These are phyloP conservation scores for Malus hybrid DNA, from an alignment of 331 rosid species.

Conservation along the genomic window DNA sequence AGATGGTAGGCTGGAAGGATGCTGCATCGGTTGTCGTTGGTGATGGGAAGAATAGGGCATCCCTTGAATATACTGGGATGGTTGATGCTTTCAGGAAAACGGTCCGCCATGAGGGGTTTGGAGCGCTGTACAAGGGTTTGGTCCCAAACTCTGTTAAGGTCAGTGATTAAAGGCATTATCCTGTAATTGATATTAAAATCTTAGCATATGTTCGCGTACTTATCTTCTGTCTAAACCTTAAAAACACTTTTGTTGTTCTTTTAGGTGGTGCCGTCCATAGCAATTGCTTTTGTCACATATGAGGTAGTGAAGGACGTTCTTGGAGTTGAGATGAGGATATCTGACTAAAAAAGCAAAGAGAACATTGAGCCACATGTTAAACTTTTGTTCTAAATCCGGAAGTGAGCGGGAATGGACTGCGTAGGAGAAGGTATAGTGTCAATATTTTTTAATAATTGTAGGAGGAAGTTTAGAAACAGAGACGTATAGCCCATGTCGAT, in stretches of 20 bases:
- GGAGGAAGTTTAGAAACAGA: conserved; percentile 16
- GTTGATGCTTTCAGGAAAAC: conserved; percentile 66
- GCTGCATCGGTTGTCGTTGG: conserved; percentile 46
- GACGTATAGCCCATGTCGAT: conserved; percentile 1
- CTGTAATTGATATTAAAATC: too few species aligned
- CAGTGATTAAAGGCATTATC: conserved; percentile 1
- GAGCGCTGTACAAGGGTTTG: conserved; percentile 69
- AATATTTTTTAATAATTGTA: not conserved
- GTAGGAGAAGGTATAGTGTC: conserved; percentile 14
- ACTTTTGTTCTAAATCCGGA: not conserved
- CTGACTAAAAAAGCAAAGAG: conserved; percentile 28
- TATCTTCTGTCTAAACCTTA: not conserved
- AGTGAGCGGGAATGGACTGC: not conserved
- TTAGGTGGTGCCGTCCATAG: conserved; percentile 73
- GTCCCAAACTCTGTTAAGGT: conserved; percentile 77
- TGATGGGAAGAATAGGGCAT: conserved; percentile 37
- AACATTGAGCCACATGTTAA: conserved; percentile 3
- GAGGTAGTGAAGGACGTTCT: conserved; percentile 57
- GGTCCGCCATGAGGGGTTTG: conserved; percentile 49
- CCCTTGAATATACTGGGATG: conserved; percentile 50
- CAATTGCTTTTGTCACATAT: conserved; percentile 62
- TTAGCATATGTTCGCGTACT: too few species aligned
- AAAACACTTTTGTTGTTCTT: conserved; percentile 2
- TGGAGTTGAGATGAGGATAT: conserved; percentile 58
- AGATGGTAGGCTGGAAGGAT: conserved; percentile 64